phyloP scores from a whole-genome alignment of 208 protist species.

The Vickermania spadyakhi region DNA sequence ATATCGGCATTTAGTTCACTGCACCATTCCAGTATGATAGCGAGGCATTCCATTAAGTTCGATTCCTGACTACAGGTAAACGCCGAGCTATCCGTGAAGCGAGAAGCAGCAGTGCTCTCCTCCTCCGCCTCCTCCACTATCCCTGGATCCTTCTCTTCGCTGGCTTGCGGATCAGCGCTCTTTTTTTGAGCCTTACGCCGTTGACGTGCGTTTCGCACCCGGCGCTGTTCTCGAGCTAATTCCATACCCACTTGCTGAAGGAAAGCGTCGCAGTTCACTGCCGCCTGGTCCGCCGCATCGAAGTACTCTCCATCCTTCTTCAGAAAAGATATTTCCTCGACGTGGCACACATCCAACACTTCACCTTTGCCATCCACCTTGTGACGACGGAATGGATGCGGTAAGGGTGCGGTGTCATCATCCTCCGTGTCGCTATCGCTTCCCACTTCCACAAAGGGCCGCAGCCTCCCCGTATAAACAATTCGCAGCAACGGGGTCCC shows the following conservation, averaged over 20 bases:
- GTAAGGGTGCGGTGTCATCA: constrained; percentile 1
- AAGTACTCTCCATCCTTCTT: constrained; percentile 5
- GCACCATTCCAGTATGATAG: constrained; percentile 57
- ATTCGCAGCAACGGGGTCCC: constrained; percentile 59
- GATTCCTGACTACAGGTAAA: constrained; percentile 62
- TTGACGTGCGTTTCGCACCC: constrained; percentile 23
- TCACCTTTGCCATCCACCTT: not conserved
- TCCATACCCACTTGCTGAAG: constrained; percentile 23
- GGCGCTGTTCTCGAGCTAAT: not conserved
- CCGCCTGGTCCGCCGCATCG: constrained; percentile 48
- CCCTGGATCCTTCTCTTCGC: constrained; percentile 12
- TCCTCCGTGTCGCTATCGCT: constrained; percentile 26
- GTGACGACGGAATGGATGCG: not conserved
- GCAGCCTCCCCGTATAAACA: constrained; percentile 58
- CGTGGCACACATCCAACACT: constrained; percentile 41
- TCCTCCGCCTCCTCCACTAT: constrained; percentile 23
- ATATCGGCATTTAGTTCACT: constrained; percentile 34
- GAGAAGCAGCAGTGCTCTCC: not conserved
- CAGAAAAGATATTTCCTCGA: constrained; percentile 47
- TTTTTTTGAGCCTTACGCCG: not conserved
- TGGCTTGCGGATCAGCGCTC: constrained; percentile 4
- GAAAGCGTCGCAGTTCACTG: constrained; percentile 62
- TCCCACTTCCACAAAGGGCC: constrained; percentile 1
- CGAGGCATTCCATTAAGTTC: constrained; percentile 70
- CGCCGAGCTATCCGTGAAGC: not conserved